A percentile compares a stretch with the other conserved stretches of the same genome.
Conservation (phyloP, 371 early-diverging fungal genomes). For the Choanephora cucurbitarum region DNA sequence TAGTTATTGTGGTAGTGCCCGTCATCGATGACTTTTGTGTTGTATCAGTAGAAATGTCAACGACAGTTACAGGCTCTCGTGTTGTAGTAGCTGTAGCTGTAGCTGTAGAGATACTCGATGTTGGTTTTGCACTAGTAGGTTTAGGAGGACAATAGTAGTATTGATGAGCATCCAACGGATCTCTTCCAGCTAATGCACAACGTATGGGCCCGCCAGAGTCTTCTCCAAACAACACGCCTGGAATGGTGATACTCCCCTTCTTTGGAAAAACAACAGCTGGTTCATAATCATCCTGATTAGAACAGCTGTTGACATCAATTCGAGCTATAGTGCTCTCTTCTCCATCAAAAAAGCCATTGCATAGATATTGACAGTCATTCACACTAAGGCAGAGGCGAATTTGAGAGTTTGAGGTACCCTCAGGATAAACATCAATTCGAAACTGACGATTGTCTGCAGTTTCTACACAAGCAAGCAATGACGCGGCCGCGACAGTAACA, state of each 20-base stretch:
- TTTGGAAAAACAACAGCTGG: neutral
- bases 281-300: neutral
- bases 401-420: neutral
- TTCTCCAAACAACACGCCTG: neutral
- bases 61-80: no score
- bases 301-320: neutral
- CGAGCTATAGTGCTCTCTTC: neutral
- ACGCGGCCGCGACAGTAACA: neutral
- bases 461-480: neutral
- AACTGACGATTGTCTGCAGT: neutral
- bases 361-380: neutral
- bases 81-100: neutral
- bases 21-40: no score
- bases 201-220: neutral
- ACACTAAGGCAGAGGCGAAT: neutral
- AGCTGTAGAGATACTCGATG: neutral
- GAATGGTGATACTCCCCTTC: neutral
- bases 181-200: neutral
- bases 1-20: no score
- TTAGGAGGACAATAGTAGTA: neutral
- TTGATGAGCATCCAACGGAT: neutral
- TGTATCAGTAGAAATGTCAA: no score
- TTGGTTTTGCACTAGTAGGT: neutral
- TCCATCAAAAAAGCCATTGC: neutral
- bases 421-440: neutral